Conservation (phyloP, 1,284 basidiomycete species). For the Malassezia caprae region DNA sequence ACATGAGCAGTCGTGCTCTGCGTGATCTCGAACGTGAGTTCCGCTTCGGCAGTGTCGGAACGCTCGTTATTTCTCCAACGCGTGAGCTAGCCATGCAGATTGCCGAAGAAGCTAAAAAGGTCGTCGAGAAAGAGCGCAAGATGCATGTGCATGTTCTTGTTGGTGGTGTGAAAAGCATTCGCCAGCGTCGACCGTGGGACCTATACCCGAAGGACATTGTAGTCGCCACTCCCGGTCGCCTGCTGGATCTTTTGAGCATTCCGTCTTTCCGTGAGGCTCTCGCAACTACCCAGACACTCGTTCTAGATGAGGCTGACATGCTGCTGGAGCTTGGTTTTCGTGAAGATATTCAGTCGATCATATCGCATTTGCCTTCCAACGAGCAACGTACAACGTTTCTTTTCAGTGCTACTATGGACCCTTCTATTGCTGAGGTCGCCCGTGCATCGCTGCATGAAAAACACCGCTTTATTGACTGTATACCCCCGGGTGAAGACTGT, state of each 20-base stretch:
- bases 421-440: constrained; percentile 52
- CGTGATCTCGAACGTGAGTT: constrained; percentile 17
- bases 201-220: constrained; percentile 67
- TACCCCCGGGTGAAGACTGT: constrained; percentile 57
- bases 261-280: constrained; percentile 28
- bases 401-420: constrained; percentile 72
- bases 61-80: constrained; percentile 82
- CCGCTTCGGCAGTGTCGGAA: constrained; percentile 54
- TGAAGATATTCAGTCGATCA: constrained; percentile 71
- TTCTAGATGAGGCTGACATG: constrained; percentile 92
- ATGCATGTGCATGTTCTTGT: constrained; percentile 61
- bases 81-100: constrained; percentile 91
- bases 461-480: constrained; percentile 57
- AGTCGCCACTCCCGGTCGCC: constrained; percentile 82
- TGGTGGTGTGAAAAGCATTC: constrained; percentile 63
- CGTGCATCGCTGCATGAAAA: constrained; percentile 56
- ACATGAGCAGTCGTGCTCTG: neutral
- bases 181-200: constrained; percentile 63
- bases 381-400: constrained; percentile 77
- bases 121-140: constrained; percentile 56
- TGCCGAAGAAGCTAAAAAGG: constrained; percentile 67
- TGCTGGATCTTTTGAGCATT: constrained; percentile 64
- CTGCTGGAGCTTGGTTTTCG: constrained; percentile 93
- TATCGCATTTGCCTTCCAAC: constrained; percentile 58
- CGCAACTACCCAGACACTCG: constrained; percentile 58